These are phyloP conservation scores for Podaxis pistillaris DNA, from an alignment of 768 basidiomycete species.

Conservation along the genomic window DNA sequence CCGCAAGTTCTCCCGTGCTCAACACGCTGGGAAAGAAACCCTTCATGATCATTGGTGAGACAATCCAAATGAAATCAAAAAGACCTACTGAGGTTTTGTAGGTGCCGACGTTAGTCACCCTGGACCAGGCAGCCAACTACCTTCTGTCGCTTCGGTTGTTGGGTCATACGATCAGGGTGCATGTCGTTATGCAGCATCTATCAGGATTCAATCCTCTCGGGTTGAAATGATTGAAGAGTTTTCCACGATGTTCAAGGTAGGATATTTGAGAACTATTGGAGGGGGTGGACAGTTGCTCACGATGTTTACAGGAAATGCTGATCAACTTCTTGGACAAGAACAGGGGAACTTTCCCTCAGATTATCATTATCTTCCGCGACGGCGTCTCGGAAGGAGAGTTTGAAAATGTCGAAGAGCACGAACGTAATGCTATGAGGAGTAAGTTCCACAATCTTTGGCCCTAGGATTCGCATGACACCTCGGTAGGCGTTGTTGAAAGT, in stretches of 20 bases:
- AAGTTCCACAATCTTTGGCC: constrained; percentile 7
- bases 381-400: constrained; percentile 47
- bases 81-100: constrained; percentile 17
- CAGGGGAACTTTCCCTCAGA: constrained; percentile 19
- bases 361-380: constrained; percentile 47
- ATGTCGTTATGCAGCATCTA: constrained; percentile 43
- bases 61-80: neutral
- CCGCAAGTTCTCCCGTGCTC: constrained; percentile 24
- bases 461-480: neutral
- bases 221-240: constrained; percentile 46
- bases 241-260: constrained; percentile 36
- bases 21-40: constrained; percentile 21
- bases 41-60: constrained; percentile 41
- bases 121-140: constrained; percentile 45
- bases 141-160: constrained; percentile 62
- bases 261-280: neutral
- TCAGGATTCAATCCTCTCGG: constrained; percentile 44
- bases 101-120: constrained; percentile 69
- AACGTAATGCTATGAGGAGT: constrained; percentile 49
- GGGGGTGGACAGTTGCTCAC: neutral
- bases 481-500: neutral
- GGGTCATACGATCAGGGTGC: constrained; percentile 48
- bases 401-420: constrained; percentile 32
- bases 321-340: constrained; percentile 16
- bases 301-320: constrained; percentile 20